phyloP scores from a whole-genome alignment of 2,329 filamentous ascomycete genomes.

The Ophiosphaerella korrae region DNA sequence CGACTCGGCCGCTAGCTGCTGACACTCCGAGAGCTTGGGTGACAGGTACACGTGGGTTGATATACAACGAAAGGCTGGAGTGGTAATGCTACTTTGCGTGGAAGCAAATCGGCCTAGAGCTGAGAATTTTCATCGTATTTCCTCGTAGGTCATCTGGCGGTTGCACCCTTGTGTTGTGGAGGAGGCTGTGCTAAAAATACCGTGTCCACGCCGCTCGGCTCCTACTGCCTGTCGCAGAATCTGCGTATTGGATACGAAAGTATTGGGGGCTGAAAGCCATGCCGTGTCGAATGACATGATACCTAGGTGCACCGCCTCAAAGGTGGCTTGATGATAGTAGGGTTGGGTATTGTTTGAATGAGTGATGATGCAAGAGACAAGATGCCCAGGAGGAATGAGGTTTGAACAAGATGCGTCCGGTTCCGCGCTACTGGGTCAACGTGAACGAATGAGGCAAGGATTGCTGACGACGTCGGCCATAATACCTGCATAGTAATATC shows the following conservation, averaged over 20 bases:
- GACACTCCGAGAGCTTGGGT: constrained; percentile 1
- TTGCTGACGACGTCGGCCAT: constrained; percentile 2
- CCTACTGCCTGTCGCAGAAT: constrained; percentile 1
- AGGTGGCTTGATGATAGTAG: background rate
- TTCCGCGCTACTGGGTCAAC: background rate
- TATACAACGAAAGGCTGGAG: no score
- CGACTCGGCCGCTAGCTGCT: constrained; percentile 1
- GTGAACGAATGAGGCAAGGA: background rate
- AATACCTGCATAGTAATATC: background rate
- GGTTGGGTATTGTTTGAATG: background rate
- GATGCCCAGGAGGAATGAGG: background rate
- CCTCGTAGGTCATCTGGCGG: background rate
- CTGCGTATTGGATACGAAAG: constrained; percentile 6
- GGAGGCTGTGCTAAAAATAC: constrained; percentile 23
- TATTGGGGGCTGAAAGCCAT: constrained; percentile 17
- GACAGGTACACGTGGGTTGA: background rate
- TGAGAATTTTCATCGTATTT: background rate
- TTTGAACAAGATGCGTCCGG: constrained; percentile 2
- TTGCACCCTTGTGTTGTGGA: constrained; percentile 2
- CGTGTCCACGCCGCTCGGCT: constrained; percentile 14
- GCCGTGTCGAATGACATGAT: background rate
- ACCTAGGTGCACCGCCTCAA: background rate
- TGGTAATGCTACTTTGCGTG: background rate
- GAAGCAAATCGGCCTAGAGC: no score
- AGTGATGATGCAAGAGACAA: background rate